Percentiles rank a stretch among this genome's conserved stretches.
These are phyloP conservation scores for Orbilia javanica DNA, from an alignment of 2,329 filamentous ascomycete species.

Conservation along the genomic window DNA sequence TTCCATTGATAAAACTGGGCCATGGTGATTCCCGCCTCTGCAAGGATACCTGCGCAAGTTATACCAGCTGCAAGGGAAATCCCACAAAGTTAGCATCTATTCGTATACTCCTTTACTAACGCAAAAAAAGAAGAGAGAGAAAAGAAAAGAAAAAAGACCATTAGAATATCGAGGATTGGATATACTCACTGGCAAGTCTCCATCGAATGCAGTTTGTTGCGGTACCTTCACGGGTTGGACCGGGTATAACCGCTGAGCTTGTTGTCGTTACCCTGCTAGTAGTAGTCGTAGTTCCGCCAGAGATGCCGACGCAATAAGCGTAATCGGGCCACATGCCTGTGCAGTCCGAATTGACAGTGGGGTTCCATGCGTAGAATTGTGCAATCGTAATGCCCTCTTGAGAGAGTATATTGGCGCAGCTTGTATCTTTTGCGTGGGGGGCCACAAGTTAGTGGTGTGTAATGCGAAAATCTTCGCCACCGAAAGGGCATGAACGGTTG, in stretches of 20 bases:
- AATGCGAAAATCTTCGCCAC: background rate
- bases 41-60: constrained; percentile 53
- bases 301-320: constrained; percentile 43
- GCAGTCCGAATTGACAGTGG: constrained; percentile 36
- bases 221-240: constrained; percentile 44
- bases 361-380: constrained; percentile 48
- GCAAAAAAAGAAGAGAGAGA: background rate
- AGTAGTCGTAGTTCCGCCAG: constrained; percentile 30
- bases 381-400: constrained; percentile 37
- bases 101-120: background rate
- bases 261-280: constrained; percentile 36
- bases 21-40: constrained; percentile 57
- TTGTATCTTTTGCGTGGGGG: constrained; percentile 20
- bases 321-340: constrained; percentile 43
- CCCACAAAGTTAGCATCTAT: constrained; percentile 12
- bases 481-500: background rate
- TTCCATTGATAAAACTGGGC: constrained; percentile 60
- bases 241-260: constrained; percentile 37
- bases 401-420: constrained; percentile 31
- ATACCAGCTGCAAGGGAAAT: constrained; percentile 20
- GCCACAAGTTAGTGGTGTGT: constrained; percentile 6
- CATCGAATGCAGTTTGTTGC: constrained; percentile 41
- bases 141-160: background rate
- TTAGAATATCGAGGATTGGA: too few relatives aligned
- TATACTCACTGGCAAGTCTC: constrained; percentile 41